Evolutionary conservation across 768 basidiomycete species (phyloP).

Genomic region (Collybiopsis confluens): DNA sequence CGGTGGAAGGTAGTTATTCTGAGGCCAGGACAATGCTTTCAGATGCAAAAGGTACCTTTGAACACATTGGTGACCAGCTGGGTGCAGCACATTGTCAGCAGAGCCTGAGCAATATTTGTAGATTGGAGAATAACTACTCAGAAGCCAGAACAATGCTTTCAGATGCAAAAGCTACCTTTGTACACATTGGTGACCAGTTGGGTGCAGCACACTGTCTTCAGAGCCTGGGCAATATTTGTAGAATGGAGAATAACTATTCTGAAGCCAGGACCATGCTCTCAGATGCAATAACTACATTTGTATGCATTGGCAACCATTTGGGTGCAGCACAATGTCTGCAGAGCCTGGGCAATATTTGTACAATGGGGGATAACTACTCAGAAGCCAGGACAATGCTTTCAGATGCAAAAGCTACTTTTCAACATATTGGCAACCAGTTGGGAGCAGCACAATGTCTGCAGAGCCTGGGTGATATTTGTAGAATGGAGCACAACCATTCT

Average conservation of each 20-base stretch:
- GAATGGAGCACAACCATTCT: not conserved
- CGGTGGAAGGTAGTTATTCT: constrained; percentile 1
- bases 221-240: not conserved
- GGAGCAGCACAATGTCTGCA: constrained; percentile 9
- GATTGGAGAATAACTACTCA: not conserved
- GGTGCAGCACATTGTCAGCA: not conserved
- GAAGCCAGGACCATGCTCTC: not conserved
- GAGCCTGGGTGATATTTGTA: not conserved
- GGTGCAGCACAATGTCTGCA: constrained; percentile 5
- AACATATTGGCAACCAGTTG: not conserved
- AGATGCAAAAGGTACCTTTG: not conserved
- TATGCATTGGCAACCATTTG: not conserved
- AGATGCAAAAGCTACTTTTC: not conserved
- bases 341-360: not conserved
- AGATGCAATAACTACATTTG: not conserved
- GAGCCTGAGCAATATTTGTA: not conserved
- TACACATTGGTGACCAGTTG: not conserved
- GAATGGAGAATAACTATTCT: not conserved
- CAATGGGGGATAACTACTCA: not conserved
- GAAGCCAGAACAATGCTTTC: constrained; percentile 1
- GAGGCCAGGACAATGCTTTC: constrained; percentile 6
- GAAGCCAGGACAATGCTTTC: not conserved
- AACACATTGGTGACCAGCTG: not conserved
- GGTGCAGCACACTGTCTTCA: constrained; percentile 8
- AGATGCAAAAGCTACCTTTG: not conserved